Evolutionary conservation across 805 yeast genomes (phyloP).

Genomic region (Candida sphagnicola): DNA sequence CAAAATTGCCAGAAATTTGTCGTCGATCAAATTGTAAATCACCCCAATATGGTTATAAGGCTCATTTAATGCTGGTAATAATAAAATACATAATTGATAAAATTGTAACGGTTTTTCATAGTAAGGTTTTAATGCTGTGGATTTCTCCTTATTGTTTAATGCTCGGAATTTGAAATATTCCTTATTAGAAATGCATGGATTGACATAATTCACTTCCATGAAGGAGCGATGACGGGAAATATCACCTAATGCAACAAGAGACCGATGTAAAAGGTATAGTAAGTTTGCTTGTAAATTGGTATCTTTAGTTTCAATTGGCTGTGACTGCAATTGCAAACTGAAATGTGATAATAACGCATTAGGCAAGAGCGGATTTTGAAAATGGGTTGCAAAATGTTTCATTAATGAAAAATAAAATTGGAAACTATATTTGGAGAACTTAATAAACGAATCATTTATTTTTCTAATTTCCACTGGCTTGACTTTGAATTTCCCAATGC

Average conservation of each 20-base stretch:
- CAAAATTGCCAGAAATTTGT: slow-evolving; percentile 44
- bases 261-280: slow-evolving; percentile 44
- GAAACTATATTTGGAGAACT: slow-evolving; percentile 43
- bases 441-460: slow-evolving; percentile 47
- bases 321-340: slow-evolving; percentile 15
- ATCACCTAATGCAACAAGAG: slow-evolving; percentile 53
- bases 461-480: slow-evolving; percentile 55
- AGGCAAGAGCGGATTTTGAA: slow-evolving; percentile 32
- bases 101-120: slow-evolving; percentile 24
- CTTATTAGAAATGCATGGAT: slow-evolving; percentile 23
- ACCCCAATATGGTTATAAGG: slow-evolving; percentile 59
- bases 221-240: slow-evolving; percentile 53
- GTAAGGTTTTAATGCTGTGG: slow-evolving; percentile 31
- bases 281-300: slow-evolving; percentile 24
- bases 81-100: slow-evolving; percentile 49
- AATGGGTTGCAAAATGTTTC: slow-evolving; percentile 34
- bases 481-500: slow-evolving; percentile 16
- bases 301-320: slow-evolving; percentile 10
- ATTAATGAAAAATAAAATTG: slow-evolving; percentile 46
- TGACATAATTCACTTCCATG: slow-evolving; percentile 43
- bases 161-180: slow-evolving; percentile 30
- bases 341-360: slow-evolving; percentile 25
- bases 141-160: slow-evolving; percentile 19
- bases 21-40: slow-evolving; percentile 36
- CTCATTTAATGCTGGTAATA: slow-evolving; percentile 68